Conservation (phyloP, 371 early-diverging fungal genomes). For the Aphelidium insulamus region DNA sequence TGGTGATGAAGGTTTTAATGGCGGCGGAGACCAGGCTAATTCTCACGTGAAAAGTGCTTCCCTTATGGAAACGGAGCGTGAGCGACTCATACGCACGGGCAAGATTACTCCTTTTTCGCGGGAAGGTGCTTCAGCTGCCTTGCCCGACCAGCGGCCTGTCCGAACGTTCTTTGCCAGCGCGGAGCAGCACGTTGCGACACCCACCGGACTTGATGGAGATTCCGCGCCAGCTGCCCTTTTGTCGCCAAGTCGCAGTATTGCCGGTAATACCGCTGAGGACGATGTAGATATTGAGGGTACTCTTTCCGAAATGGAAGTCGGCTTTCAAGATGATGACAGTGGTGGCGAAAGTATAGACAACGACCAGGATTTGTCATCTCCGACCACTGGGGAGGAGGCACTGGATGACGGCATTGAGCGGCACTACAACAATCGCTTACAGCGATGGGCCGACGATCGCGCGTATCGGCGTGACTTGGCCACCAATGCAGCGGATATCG, state of each 20-base stretch:
- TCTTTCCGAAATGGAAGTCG: too few relatives aligned
- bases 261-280: too few relatives aligned
- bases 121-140: too few relatives aligned
- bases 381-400: slow-evolving; percentile 5
- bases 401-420: slow-evolving; percentile 36
- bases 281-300: too few relatives aligned
- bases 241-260: too few relatives aligned
- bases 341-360: slow-evolving; percentile 5
- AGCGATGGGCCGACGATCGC: slow-evolving; percentile 26
- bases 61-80: slow-evolving; percentile 37
- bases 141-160: too few relatives aligned
- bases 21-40: too few relatives aligned
- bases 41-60: too few relatives aligned
- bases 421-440: slow-evolving; percentile 15
- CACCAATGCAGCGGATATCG: neutral
- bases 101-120: slow-evolving; percentile 63
- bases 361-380: slow-evolving; percentile 1
- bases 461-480: neutral
- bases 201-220: slow-evolving; percentile 1
- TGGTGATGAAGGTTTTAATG: too few relatives aligned
- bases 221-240: slow-evolving; percentile 6
- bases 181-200: neutral
- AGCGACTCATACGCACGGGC: slow-evolving; percentile 42
- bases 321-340: slow-evolving; percentile 2
- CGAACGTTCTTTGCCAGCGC: too few relatives aligned